Evolutionary conservation across 1,139 yeast genomes (phyloP).

Genomic region (Spathaspora sp.): DNA sequence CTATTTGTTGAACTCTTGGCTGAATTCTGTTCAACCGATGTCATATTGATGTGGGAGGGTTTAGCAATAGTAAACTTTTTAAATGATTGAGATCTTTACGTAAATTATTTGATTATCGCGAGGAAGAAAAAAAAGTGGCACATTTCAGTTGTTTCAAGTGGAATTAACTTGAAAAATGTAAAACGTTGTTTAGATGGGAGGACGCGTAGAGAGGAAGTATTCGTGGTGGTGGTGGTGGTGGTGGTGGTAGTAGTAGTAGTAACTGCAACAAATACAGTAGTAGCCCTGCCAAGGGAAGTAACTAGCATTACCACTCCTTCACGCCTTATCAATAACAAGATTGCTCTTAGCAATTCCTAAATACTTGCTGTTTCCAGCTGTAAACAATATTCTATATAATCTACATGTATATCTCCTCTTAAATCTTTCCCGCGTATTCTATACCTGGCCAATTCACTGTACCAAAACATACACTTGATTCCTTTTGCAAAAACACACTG

Average conservation of each 20-base stretch:
- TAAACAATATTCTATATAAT: conserved; percentile 1
- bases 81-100: not conserved
- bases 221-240: no score
- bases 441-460: no score
- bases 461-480: not conserved
- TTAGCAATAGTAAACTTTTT: not conserved
- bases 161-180: no score
- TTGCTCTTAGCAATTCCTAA: no score
- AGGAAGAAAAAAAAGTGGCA: not conserved
- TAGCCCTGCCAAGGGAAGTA: no score
- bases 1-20: not conserved
- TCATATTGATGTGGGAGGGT: not conserved
- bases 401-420: not conserved
- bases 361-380: not conserved
- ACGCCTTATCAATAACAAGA: no score
- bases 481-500: not conserved
- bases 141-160: not conserved
- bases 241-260: no score
- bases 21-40: not conserved
- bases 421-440: no score
- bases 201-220: no score
- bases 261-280: no score
- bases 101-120: not conserved
- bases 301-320: no score
- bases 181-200: no score